A percentile compares a stretch with the other conserved stretches of the same genome.
Conservation (phyloP, 2,329 filamentous ascomycete genomes). For the Colletotrichum musae region DNA sequence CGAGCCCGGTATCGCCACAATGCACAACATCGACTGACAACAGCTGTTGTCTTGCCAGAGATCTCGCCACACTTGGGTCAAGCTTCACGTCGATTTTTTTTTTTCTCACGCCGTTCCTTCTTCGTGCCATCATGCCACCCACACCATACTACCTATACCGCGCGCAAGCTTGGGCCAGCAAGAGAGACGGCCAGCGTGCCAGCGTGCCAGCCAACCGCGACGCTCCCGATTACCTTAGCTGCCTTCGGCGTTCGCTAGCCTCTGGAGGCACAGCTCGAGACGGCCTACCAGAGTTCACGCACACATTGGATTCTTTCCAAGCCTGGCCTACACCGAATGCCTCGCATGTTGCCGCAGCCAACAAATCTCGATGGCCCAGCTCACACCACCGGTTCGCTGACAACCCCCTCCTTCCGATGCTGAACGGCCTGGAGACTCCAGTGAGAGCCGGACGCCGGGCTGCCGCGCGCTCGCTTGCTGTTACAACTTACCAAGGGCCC, state of each 20-base stretch:
- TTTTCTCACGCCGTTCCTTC: not conserved
- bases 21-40: constrained; percentile 31
- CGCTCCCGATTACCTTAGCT: constrained; percentile 30
- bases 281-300: constrained; percentile 22
- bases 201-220: constrained; percentile 29
- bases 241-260: constrained; percentile 7
- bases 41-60: constrained; percentile 34
- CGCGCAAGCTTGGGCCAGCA: constrained; percentile 12
- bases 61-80: constrained; percentile 31
- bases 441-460: too few species aligned
- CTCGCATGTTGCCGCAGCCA: not conserved
- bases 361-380: constrained; percentile 19
- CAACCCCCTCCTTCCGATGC: not conserved
- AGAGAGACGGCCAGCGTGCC: not conserved
- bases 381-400: not conserved
- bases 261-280: constrained; percentile 13
- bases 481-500: not conserved
- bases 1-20: constrained; percentile 7
- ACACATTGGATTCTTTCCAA: constrained; percentile 3
- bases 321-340: not conserved
- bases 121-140: constrained; percentile 37
- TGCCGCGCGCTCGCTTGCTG: not conserved
- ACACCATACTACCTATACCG: not conserved
- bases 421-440: not conserved
- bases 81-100: constrained; percentile 18